phyloP scores from a whole-genome alignment of 208 protist species.

The Porcisia hertigi region DNA sequence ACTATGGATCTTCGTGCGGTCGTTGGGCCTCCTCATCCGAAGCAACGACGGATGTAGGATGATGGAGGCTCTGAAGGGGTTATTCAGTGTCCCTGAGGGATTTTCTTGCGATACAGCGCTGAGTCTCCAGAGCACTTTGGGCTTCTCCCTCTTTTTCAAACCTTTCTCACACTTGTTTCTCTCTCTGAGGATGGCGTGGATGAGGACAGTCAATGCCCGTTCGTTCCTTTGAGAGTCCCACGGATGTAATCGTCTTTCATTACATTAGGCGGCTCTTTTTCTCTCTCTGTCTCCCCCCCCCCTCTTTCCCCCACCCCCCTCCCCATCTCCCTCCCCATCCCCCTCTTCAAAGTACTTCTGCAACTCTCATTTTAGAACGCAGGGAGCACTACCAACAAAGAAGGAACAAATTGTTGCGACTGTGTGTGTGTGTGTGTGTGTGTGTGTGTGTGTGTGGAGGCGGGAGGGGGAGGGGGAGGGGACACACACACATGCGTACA shows the following conservation, averaged over 20 bases:
- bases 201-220: not conserved
- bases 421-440: no score
- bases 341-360: not conserved
- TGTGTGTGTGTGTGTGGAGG: no score
- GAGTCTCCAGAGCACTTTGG: not conserved
- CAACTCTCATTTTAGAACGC: not conserved
- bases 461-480: not conserved
- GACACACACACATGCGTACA: not conserved
- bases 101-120: not conserved
- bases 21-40: not conserved
- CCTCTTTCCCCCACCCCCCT: not conserved
- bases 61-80: no score
- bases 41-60: constrained; percentile 3
- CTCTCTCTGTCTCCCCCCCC: not conserved
- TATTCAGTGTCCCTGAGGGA: not conserved
- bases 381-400: no score
- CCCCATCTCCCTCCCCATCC: not conserved
- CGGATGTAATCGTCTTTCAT: not conserved
- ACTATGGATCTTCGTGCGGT: not conserved
- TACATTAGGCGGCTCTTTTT: not conserved
- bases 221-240: not conserved
- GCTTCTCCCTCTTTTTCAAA: not conserved
- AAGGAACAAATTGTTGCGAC: no score
- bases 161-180: not conserved
- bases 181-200: not conserved